phyloP scores from a whole-genome alignment of 768 basidiomycete species.

The Leccinum longicurvipes region DNA sequence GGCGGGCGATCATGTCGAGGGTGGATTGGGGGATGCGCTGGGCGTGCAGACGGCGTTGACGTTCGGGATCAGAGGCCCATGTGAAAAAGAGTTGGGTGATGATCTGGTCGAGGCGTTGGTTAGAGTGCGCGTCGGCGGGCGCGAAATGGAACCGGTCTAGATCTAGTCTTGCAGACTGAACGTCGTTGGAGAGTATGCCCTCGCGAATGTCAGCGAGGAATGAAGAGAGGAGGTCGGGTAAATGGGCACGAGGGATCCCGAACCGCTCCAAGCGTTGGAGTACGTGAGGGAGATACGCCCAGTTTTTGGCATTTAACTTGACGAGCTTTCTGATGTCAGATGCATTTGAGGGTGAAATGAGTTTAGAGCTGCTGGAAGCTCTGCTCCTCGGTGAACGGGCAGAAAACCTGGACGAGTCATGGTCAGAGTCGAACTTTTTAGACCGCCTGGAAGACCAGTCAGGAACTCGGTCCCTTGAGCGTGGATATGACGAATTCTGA shows the following conservation, averaged over 20 bases:
- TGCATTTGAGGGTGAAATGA: background rate
- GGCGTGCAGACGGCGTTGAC: conserved; percentile 22
- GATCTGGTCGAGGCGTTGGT: conserved; percentile 42
- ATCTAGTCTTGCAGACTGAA: conserved; percentile 31
- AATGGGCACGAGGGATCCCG: conserved; percentile 43
- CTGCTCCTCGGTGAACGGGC: background rate
- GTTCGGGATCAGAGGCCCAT: conserved; percentile 46
- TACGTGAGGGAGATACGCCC: conserved; percentile 36
- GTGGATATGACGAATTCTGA: background rate
- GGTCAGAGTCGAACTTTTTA: background rate
- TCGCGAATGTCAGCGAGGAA: conserved; percentile 40
- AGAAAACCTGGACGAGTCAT: background rate
- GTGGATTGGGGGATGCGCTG: conserved; percentile 30
- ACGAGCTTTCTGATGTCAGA: conserved; percentile 30
- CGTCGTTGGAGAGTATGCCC: conserved; percentile 25
- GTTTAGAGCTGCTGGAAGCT: background rate
- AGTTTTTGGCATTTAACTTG: conserved; percentile 34
- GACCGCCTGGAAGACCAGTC: conserved; percentile 2
- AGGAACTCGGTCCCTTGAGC: background rate
- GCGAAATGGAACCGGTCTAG: conserved; percentile 43
- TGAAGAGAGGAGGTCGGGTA: conserved; percentile 38
- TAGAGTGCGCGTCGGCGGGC: conserved; percentile 24
- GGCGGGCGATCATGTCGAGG: conserved; percentile 36
- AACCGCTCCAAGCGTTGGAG: conserved; percentile 42
- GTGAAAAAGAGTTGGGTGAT: conserved; percentile 52